Percentiles rank a stretch among this genome's conserved stretches.
These are phyloP conservation scores for Mikania micrantha DNA, from an alignment of 129 eudicot genomes.

Conservation along the genomic window DNA sequence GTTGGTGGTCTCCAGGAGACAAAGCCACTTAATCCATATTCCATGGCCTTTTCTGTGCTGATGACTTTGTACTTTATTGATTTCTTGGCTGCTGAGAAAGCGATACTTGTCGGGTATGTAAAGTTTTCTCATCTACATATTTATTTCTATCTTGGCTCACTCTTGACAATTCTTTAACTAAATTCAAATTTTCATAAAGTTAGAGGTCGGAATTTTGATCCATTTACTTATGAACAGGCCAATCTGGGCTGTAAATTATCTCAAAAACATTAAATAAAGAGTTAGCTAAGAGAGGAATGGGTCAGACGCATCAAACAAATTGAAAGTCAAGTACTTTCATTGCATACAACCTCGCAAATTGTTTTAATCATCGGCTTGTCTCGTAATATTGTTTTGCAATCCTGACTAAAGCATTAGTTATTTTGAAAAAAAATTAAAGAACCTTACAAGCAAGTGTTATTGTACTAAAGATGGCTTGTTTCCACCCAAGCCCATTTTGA, in stretches of 20 bases:
- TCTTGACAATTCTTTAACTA: background rate
- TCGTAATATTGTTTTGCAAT: background rate
- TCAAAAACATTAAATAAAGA: background rate
- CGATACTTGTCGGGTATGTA: slow-evolving; percentile 74
- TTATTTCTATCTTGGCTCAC: background rate
- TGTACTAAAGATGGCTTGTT: background rate
- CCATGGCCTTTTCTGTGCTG: slow-evolving; percentile 71
- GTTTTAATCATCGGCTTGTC: background rate
- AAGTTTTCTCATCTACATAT: background rate
- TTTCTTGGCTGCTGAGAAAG: slow-evolving; percentile 63
- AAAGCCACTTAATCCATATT: slow-evolving; percentile 75
- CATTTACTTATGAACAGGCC: background rate
- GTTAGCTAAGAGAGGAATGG: background rate
- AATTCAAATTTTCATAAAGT: background rate
- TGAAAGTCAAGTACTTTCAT: background rate
- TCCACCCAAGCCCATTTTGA: background rate
- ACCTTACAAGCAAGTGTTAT: background rate
- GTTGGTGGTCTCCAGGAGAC: slow-evolving; percentile 30
- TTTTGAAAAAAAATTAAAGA: too few species aligned
- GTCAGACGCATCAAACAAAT: background rate
- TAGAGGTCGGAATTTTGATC: background rate
- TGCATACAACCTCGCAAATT: background rate
- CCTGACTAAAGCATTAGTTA: background rate
- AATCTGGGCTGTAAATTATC: background rate
- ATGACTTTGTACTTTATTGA: slow-evolving; percentile 72